Base-by-base conservation (phyloP, 345 rosid genomes). In the Camelina hispida region DNA sequence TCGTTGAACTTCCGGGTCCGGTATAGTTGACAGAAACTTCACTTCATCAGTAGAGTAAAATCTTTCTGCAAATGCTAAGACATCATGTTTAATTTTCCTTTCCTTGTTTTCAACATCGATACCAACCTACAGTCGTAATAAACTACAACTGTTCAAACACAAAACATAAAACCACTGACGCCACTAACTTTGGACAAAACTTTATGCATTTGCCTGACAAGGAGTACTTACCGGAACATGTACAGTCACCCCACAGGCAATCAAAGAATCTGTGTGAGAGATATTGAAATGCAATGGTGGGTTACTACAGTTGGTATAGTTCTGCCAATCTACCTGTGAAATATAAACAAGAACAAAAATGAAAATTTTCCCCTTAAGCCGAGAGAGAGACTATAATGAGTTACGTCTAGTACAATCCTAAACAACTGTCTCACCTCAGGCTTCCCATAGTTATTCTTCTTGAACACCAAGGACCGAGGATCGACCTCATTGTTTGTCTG, bases 61-160 rank as follows among this genome's bases (percentile, higher is more conserved):
- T 42, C 97, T 83, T 59, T 61, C 59, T 47, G 90, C 83, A 70
- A 95, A 85, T 40, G 93, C 81, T 47, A 87, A 42, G 50, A 90
- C 70, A 65, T 90, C 63, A 67, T 79, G 81, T 71, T 85, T 85
- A 40, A 84, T 72, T 64, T 66, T 86, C 69, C 97, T 77, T 44
- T 84, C 83, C 85, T 90, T 92, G 72, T 85, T 88, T 82, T 92
- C 99, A 54, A 95, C 86, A 77, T 95, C 93, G n/a, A 95, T 76
- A 38, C 93, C 99, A 75, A 95, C 85, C 99, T 92, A 69, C 68
- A 75, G 20, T 52, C 8, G 53, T 23, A 66, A 59, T 16, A 77
- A 77, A 70, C 30, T 28, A 20, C 12, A 70, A 57, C 47, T 51
- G 30, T 40, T 78, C 60, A 51, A 42, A 59, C 4, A 14, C 8